Percentiles rank a stretch among this genome's conserved stretches.
These are phyloP conservation scores for Cordyceps militaris DNA, from an alignment of 2,329 filamentous ascomycete species.

Conservation along the genomic window DNA sequence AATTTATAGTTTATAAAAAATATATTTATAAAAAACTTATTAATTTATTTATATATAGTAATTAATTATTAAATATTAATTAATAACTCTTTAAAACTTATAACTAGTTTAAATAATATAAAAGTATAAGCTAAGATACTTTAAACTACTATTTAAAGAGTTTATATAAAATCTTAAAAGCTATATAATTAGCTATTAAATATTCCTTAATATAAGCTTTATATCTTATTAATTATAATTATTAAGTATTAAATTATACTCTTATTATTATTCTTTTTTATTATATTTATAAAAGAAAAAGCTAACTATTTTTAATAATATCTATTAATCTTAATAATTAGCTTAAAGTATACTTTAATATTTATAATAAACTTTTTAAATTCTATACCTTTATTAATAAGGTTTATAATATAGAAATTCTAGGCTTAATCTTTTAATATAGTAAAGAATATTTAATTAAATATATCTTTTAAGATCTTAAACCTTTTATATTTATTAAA, in stretches of 20 bases:
- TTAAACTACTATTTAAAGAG: background rate
- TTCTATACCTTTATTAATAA: background rate
- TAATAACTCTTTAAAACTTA: background rate
- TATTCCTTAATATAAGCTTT: background rate
- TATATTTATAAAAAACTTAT: background rate
- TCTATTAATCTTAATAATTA: background rate
- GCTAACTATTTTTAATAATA: background rate
- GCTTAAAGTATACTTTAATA: background rate
- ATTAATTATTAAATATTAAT: background rate
- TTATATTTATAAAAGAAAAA: background rate
- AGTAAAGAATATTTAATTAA: background rate
- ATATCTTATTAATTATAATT: background rate
- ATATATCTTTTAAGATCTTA: background rate
- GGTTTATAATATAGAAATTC: background rate
- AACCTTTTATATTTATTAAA: background rate
- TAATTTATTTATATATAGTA: background rate
- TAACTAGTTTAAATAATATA: background rate
- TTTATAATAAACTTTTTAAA: background rate
- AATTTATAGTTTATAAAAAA: background rate
- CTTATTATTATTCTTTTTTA: background rate
- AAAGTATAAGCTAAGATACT: background rate
- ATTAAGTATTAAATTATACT: background rate
- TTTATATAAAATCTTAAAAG: background rate
- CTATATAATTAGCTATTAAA: background rate
- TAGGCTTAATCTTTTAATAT: background rate